Evolutionary conservation across 2,329 filamentous ascomycete genomes (phyloP).

Genomic region (Apiospora pterosperma): DNA sequence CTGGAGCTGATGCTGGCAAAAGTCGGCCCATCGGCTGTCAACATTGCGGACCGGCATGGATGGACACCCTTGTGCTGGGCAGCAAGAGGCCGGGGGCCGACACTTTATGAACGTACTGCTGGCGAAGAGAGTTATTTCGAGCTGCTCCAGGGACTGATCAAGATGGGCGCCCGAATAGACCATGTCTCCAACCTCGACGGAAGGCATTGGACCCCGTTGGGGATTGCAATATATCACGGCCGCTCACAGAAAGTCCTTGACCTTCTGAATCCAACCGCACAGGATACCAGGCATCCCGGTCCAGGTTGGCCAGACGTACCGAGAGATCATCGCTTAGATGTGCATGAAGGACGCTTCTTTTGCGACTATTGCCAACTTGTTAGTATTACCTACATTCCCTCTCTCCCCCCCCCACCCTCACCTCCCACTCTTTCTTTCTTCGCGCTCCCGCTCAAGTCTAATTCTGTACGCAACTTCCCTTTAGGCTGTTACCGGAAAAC

Average conservation of each 20-base stretch:
- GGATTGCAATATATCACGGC: neutral
- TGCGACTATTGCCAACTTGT: neutral
- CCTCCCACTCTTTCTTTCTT: neutral
- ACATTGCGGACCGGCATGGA: neutral
- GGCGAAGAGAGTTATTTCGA: neutral
- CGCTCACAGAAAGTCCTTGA: neutral
- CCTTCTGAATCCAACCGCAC: neutral
- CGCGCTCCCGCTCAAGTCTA: neutral
- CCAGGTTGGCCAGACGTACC: neutral
- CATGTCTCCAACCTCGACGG: neutral
- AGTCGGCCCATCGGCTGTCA: neutral
- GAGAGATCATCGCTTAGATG: neutral
- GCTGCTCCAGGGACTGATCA: neutral
- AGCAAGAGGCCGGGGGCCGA: neutral
- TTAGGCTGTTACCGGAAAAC: neutral
- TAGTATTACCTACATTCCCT: neutral
- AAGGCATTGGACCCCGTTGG: neutral
- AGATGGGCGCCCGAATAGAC: neutral
- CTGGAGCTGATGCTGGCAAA: neutral
- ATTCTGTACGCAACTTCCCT: neutral
- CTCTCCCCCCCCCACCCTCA: too few relatives aligned
- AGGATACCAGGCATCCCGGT: fast-evolving
- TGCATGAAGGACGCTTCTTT: neutral
- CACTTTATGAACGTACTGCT: neutral
- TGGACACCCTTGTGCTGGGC: neutral